Base-by-base conservation (phyloP, 805 yeast genomes). In the Kodamaea restingae region DNA sequence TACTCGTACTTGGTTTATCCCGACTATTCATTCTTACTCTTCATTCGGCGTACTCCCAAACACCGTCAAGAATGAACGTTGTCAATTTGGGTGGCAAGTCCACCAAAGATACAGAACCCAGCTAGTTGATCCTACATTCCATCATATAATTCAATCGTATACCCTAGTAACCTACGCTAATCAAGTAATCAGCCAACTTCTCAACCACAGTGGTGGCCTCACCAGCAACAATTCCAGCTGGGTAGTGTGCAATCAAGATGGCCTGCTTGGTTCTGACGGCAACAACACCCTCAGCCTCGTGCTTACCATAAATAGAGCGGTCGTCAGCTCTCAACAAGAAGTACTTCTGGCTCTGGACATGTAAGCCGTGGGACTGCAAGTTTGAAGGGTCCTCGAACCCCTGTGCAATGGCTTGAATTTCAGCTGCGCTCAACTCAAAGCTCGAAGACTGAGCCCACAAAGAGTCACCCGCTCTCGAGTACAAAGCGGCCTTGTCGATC, bases 191-290 rank as follows among this genome's bases (percentile, higher is more conserved):
- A 34, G 95, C 98, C 70, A 93, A 75, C 58, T 88, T 91, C 65
- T 93, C 98, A 41, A 91, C 96, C 47, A 90, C 85, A 55, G 84
- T 79, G 43, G 97, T 85, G 38, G 98, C 98, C 60, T 87, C 96
- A 52, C 95, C 96, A 22, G 98, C 87, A 62, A 82, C 91, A 34
- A 86, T 84, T 40, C 90, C 90, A 9, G 85, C 78, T 11, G 95
- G 93, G 60, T 93, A 93, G 64, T 93, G 98, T n/a, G 93, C 96
- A 52, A 93, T 68, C 57, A 93, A 67, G 41, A 93, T 80, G 21
- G 97, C 88, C 67, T 91, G 98, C 58, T 80, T 86, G 40, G 98
- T 88, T 74, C 95, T 85, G 34, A 91, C 97, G 49, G 87, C 83
- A 48, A 93, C 67, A 40, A 91, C 74, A 53, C 98, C 98, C 53